A percentile compares a stretch with the other conserved stretches of the same genome.
These are phyloP conservation scores for Candolleomyces efflorescens DNA, from an alignment of 768 basidiomycete species.

Conservation along the genomic window DNA sequence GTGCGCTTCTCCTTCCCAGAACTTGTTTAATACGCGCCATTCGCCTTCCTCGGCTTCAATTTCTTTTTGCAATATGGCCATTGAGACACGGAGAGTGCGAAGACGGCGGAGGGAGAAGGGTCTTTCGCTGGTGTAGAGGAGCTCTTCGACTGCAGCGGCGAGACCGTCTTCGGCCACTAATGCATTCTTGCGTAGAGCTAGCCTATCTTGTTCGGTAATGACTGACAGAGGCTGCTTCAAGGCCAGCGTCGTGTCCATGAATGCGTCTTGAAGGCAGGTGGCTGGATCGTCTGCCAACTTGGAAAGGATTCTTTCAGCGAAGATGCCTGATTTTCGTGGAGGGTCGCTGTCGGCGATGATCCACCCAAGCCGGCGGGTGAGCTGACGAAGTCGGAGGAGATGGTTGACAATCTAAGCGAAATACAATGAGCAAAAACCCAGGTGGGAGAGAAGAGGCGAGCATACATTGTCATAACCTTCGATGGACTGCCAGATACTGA, in stretches of 20 bases:
- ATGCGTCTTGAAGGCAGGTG: constrained; percentile 53
- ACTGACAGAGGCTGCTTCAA: constrained; percentile 56
- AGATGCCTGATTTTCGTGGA: constrained; percentile 58
- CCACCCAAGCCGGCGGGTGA: constrained; percentile 68
- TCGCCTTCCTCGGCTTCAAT: constrained; percentile 50
- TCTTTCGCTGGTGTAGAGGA: constrained; percentile 43
- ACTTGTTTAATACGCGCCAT: constrained; percentile 48
- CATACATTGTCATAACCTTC: constrained; percentile 71
- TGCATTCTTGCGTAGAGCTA: constrained; percentile 57
- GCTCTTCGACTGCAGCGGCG: constrained; percentile 56
- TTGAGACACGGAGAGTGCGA: constrained; percentile 58
- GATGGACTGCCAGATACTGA: constrained; percentile 62
- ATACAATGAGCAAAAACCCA: constrained; percentile 9
- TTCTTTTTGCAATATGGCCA: constrained; percentile 53
- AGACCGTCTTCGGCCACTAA: constrained; percentile 68
- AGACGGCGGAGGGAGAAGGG: constrained; percentile 51
- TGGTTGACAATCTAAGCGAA: constrained; percentile 64
- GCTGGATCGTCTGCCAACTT: constrained; percentile 58
- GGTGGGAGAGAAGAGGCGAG: not conserved
- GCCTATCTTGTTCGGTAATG: constrained; percentile 57
- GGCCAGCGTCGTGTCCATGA: constrained; percentile 55
- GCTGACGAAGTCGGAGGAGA: constrained; percentile 64
- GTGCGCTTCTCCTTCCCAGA: constrained; percentile 58
- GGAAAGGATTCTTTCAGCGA: constrained; percentile 65
- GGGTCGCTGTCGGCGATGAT: constrained; percentile 60